phyloP scores from a whole-genome alignment of 1,284 basidiomycete species.

The Moesziomyces sp. region DNA sequence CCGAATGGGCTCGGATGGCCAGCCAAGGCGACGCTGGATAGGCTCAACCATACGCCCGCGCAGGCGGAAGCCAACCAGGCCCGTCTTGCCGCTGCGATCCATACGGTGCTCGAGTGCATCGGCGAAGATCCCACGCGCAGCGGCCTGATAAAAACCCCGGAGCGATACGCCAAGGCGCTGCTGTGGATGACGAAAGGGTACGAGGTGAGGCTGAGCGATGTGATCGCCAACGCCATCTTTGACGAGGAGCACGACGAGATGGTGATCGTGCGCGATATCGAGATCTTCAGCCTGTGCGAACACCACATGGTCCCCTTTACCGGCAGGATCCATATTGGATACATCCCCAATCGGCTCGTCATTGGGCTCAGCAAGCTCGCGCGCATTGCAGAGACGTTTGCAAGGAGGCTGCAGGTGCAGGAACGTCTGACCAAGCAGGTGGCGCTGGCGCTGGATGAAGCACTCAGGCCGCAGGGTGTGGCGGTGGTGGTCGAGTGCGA shows the following conservation, averaged over 20 bases:
- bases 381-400: slow-evolving; percentile 96
- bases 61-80: slow-evolving; percentile 64
- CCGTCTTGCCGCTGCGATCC: slow-evolving; percentile 84
- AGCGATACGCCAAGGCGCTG: slow-evolving; percentile 94
- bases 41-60: slow-evolving; percentile 57
- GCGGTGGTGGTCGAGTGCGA: slow-evolving; percentile 83
- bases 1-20: slow-evolving; percentile 66
- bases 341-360: slow-evolving; percentile 95
- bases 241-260: slow-evolving; percentile 99
- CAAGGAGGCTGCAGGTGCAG: slow-evolving; percentile 93
- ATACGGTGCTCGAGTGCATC: slow-evolving; percentile 93
- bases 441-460: slow-evolving; percentile 94
- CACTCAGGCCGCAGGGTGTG: slow-evolving; percentile 95
- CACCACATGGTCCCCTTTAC: slow-evolving; percentile 99
- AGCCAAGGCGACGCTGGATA: slow-evolving; percentile 57
- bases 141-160: slow-evolving; percentile 89
- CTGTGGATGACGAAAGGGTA: slow-evolving; percentile 99
- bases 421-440: slow-evolving; percentile 98
- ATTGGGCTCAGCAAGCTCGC: slow-evolving; percentile 97
- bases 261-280: slow-evolving; percentile 98
- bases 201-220: slow-evolving; percentile 92
- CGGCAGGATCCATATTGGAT: slow-evolving; percentile 81
- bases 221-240: slow-evolving; percentile 98
- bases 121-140: slow-evolving; percentile 97
- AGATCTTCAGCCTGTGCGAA: slow-evolving; percentile 96